Percentiles rank a stretch among this genome's conserved stretches.
Evolutionary conservation across 2,329 filamentous ascomycete species (phyloP).

Genomic region (Verticillium klebahnii): DNA sequence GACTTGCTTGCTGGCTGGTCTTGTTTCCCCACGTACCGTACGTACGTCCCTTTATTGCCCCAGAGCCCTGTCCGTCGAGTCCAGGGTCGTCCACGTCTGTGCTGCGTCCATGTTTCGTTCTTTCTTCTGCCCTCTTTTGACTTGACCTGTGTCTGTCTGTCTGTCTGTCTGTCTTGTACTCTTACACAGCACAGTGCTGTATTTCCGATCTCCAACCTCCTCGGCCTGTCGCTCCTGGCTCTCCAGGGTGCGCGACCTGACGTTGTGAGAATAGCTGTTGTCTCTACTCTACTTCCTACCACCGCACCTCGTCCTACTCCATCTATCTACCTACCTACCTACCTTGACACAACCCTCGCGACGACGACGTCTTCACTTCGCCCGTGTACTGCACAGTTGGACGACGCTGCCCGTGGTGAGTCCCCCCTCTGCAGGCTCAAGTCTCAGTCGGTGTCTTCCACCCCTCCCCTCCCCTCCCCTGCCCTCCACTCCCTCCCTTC

Average conservation of each 20-base stretch:
- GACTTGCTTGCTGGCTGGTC: neutral
- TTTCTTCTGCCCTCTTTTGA: neutral
- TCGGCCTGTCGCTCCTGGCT: constrained; percentile 38
- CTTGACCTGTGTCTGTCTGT: neutral
- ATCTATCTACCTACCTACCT: neutral
- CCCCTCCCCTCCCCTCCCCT: neutral
- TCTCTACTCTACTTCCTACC: neutral
- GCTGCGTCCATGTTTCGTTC: constrained; percentile 24
- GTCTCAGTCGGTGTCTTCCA: neutral
- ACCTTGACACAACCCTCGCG: neutral
- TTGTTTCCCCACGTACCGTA: constrained; percentile 7
- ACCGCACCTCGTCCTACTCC: neutral
- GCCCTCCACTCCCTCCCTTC: neutral
- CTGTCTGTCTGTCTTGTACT: neutral
- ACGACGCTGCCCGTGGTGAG: neutral
- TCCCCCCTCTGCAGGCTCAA: constrained; percentile 1
- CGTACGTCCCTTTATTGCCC: neutral
- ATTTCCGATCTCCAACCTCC: constrained; percentile 17
- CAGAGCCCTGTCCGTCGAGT: neutral
- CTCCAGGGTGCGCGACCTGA: constrained; percentile 40
- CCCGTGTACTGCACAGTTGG: neutral
- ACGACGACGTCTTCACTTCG: neutral
- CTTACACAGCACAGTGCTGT: constrained; percentile 8
- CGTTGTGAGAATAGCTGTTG: constrained; percentile 4
- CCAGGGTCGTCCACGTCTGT: constrained; percentile 1